These are phyloP conservation scores for Monosporascus ibericus DNA, from an alignment of 2,329 filamentous ascomycete genomes.

Conservation along the genomic window DNA sequence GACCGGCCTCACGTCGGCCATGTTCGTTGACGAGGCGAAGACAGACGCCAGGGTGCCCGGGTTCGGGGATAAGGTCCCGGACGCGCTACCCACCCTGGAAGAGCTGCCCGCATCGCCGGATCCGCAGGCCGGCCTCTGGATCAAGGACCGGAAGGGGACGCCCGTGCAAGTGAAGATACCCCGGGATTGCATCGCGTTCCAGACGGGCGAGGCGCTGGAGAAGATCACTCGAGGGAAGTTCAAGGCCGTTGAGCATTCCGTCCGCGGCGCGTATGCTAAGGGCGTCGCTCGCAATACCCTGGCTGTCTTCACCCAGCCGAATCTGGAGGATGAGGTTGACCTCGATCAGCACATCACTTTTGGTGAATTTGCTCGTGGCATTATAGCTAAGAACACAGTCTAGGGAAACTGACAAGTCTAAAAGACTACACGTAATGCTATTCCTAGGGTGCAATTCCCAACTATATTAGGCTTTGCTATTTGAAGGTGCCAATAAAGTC, in stretches of 20 bases:
- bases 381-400: slow-evolving; percentile 56
- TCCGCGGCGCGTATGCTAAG: slow-evolving; percentile 64
- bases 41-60: slow-evolving; percentile 28
- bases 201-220: slow-evolving; percentile 89
- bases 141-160: slow-evolving; percentile 74
- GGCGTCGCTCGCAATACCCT: slow-evolving; percentile 77
- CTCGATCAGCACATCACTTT: slow-evolving; percentile 61
- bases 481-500: no score
- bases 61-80: slow-evolving; percentile 25
- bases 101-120: slow-evolving; percentile 77
- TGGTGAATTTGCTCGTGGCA: slow-evolving; percentile 65
- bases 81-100: slow-evolving; percentile 45
- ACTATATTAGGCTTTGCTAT: no score
- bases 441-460: no score
- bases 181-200: slow-evolving; percentile 85
- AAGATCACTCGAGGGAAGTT: slow-evolving; percentile 87
- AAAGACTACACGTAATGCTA: no score
- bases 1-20: slow-evolving; percentile 87
- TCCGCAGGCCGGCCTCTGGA: slow-evolving; percentile 83
- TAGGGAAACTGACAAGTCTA: slow-evolving; percentile 7
- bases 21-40: slow-evolving; percentile 80
- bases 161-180: slow-evolving; percentile 92
- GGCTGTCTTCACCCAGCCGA: slow-evolving; percentile 95
- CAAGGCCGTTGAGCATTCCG: slow-evolving; percentile 93
- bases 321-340: slow-evolving; percentile 75